A percentile compares a stretch with the other conserved stretches of the same genome.
These are phyloP conservation scores for Phycomyces blakesleeanus DNA, from an alignment of 192 early-diverging fungal species.

Conservation along the genomic window DNA sequence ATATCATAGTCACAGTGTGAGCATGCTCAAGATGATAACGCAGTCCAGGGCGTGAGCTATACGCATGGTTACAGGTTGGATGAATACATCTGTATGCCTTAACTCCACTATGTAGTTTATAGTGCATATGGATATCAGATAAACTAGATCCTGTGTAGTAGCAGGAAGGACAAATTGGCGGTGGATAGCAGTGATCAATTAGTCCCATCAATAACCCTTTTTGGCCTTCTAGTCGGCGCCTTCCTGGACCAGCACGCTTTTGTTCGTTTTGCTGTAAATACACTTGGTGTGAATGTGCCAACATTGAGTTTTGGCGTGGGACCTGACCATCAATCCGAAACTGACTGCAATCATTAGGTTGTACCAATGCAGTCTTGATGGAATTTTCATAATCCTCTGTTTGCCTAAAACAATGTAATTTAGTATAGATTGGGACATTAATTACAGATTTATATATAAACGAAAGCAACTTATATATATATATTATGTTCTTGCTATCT, in stretches of 20 bases:
- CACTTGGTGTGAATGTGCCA: neutral
- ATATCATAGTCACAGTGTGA: slow-evolving; percentile 10
- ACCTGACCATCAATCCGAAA: neutral
- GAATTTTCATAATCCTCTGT: too few relatives aligned
- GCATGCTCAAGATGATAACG: slow-evolving; percentile 22
- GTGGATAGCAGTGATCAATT: slow-evolving; percentile 19
- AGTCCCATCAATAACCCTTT: slow-evolving; percentile 8
- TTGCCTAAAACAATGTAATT: too few relatives aligned
- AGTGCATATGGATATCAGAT: slow-evolving; percentile 13
- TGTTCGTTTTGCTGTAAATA: neutral
- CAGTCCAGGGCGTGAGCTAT: slow-evolving; percentile 13
- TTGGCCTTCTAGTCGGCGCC: neutral
- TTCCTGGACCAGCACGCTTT: neutral
- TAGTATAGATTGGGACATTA: too few relatives aligned
- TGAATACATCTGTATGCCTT: slow-evolving; percentile 19
- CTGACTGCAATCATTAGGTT: neutral
- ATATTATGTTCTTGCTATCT: too few relatives aligned
- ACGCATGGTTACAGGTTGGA: slow-evolving; percentile 1
- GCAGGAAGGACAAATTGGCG: slow-evolving; percentile 16
- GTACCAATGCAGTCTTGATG: too few relatives aligned
- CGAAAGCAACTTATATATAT: too few relatives aligned
- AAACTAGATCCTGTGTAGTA: neutral
- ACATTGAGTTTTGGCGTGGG: neutral
- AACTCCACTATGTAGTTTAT: slow-evolving; percentile 7
- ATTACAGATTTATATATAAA: too few relatives aligned